Percentiles rank a stretch among this genome's conserved stretches.
Evolutionary conservation across 1,284 basidiomycete species (phyloP).

Genomic region (Cutaneotrichosporon dermatis): DNA sequence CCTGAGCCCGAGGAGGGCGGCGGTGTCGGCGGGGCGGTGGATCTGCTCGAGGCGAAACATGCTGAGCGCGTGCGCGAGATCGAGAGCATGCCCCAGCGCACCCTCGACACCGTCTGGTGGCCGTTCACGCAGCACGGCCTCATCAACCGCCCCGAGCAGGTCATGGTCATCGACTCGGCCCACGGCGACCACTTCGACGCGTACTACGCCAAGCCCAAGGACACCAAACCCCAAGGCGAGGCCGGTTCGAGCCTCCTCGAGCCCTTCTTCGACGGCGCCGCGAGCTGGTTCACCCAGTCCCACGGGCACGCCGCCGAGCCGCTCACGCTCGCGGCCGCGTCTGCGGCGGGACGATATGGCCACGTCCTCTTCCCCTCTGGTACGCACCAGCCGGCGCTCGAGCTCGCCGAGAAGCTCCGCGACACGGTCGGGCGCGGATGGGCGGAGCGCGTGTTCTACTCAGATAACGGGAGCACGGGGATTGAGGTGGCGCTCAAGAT

Average conservation of each 20-base stretch:
- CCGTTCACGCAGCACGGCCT: conserved; percentile 89
- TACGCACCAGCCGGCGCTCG: conserved; percentile 75
- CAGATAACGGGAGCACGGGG: conserved; percentile 90
- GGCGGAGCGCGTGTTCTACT: conserved; percentile 88
- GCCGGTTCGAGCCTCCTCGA: conserved; percentile 52
- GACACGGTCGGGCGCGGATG: conserved; percentile 63
- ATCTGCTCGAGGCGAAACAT: conserved; percentile 65
- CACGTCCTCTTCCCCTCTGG: conserved; percentile 95
- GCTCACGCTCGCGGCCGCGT: conserved; percentile 78
- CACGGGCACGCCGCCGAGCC: conserved; percentile 76
- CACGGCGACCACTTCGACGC: conserved; percentile 78
- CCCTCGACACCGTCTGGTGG: conserved; percentile 86
- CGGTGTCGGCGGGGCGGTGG: conserved; percentile 56
- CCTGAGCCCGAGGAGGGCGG: conserved; percentile 1
- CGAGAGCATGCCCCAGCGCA: conserved; percentile 70
- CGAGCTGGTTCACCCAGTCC: conserved; percentile 98
- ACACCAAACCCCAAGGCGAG: conserved; percentile 1
- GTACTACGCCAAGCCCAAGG: conserved; percentile 48
- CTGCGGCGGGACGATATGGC: conserved; percentile 87
- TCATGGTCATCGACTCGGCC: conserved; percentile 89
- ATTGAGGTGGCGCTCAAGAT: conserved; percentile 97
- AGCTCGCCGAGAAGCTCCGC: conserved; percentile 43
- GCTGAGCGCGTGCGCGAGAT: conserved; percentile 62
- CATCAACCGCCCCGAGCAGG: conserved; percentile 62
- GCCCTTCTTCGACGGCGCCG: conserved; percentile 82